Base-by-base conservation (phyloP, 73 alveolate genomes). In the Paramecium tetraurelia region DNA sequence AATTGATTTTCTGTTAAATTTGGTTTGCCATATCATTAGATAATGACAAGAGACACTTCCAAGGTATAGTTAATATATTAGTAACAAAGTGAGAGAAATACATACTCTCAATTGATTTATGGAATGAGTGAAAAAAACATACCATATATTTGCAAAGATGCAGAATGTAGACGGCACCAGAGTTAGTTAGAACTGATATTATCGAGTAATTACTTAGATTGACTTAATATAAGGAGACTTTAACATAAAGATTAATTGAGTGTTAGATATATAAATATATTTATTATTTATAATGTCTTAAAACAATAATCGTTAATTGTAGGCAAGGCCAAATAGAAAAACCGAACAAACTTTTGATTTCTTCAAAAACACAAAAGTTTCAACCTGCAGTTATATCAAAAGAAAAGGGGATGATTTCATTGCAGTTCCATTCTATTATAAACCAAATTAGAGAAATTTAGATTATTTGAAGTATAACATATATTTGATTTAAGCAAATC, bases 131-230 rank as follows among this genome's bases (percentile, higher is more conserved):
- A 98, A 44, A 94, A 98, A 86, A 97, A 96, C 80, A 95, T 96
- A 16, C 36, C 93, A 59, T 98, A 95, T 84, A 86, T 95, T 9
- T 96, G 99, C 85, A 95, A 96, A 93, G 99, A 96, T 89, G 97
- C 98, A 31, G 99, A 96, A 92, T 93, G 99, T 92, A 93, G 95
- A 72, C 95, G 99, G 99, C 98, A 53, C 93, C 97, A 11, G 93
- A 85, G 41, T 86, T 95, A 41, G 89, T 96, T 71, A 93, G 98
- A 80, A 94, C 92, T 40, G 97, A 95, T 59, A 95, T 89, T 5
- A 83, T 22, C 24, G 31, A 68, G 24, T 40, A 58, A 41, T 38
- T 71, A 8, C 92, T 86, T 4, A 27, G 75, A 11, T 31, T 89
- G 0, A 80, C 29, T 0, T 77, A 86, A 43, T 86, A 86, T 58